Evolutionary conservation across 805 yeast species (phyloP).

Genomic region (Isabelozyma heimii): DNA sequence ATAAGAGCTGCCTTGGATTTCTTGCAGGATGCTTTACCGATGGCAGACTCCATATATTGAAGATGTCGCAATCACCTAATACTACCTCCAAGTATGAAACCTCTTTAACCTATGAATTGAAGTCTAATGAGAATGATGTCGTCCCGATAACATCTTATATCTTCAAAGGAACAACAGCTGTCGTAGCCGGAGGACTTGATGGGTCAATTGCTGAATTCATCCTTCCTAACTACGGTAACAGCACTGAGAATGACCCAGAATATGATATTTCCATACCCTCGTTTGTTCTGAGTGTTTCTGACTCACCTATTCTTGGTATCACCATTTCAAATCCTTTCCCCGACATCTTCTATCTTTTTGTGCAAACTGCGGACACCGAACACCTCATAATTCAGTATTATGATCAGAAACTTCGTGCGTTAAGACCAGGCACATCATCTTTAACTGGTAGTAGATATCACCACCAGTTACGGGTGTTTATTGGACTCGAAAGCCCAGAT

Average conservation of each 20-base stretch:
- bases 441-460: neutral
- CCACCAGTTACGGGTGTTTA: neutral
- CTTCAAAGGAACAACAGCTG: slow-evolving; percentile 38
- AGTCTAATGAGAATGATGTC: slow-evolving; percentile 1
- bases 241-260: slow-evolving; percentile 2
- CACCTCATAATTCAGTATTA: slow-evolving; percentile 20
- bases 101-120: slow-evolving; percentile 19
- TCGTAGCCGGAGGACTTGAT: slow-evolving; percentile 56
- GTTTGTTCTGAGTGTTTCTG: slow-evolving; percentile 27
- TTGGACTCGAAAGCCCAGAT: neutral
- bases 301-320: slow-evolving; percentile 27
- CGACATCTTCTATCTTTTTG: slow-evolving; percentile 18
- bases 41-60: slow-evolving; percentile 53
- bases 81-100: slow-evolving; percentile 13
- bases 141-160: slow-evolving; percentile 46
- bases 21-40: slow-evolving; percentile 56
- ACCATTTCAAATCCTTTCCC: slow-evolving; percentile 21
- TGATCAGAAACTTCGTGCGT: slow-evolving; percentile 10
- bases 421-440: neutral
- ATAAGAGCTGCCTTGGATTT: slow-evolving; percentile 31
- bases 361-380: slow-evolving; percentile 29
- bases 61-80: slow-evolving; percentile 22
- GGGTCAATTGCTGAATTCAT: slow-evolving; percentile 62
- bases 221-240: slow-evolving; percentile 24
- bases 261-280: slow-evolving; percentile 26